Evolutionary conservation across 306 rosid genomes (phyloP).

Genomic region (Vachellia collinsii): DNA sequence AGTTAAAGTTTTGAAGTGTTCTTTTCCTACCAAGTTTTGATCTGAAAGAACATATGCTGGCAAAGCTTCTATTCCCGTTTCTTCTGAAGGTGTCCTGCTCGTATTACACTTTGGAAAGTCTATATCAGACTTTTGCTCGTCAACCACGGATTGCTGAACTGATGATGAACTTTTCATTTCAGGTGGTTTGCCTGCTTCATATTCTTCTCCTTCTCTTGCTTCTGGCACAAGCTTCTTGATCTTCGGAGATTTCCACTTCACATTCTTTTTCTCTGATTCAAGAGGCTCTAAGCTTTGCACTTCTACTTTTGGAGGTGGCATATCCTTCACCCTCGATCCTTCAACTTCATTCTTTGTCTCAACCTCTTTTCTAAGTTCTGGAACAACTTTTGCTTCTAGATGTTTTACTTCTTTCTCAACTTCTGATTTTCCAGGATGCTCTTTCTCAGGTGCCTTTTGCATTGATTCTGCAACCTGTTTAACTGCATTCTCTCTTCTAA

Average conservation of each 20-base stretch:
- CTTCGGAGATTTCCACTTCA: constrained; percentile 9
- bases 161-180: not conserved
- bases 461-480: not conserved
- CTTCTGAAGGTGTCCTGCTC: not conserved
- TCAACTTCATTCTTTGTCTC: not conserved
- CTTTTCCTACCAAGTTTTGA: constrained; percentile 8
- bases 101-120: not conserved
- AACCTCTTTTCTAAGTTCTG: constrained; percentile 6
- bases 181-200: constrained; percentile 6
- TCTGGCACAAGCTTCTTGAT: constrained; percentile 2
- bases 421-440: constrained; percentile 8
- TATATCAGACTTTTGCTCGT: not conserved
- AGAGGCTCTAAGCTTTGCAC: constrained; percentile 19
- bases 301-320: constrained; percentile 16
- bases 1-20: not conserved
- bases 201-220: constrained; percentile 14
- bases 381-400: constrained; percentile 16
- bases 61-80: not conserved
- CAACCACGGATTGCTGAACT: constrained; percentile 11
- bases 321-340: constrained; percentile 7
- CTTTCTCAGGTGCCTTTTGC: constrained; percentile 22
- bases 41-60: not conserved
- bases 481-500: constrained; percentile 6
- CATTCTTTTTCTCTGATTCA: not conserved
- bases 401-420: constrained; percentile 21